A percentile compares a stretch with the other conserved stretches of the same genome.
Evolutionary conservation across 2,329 filamentous ascomycete species (phyloP).

Genomic region (Remersonia thermophila): DNA sequence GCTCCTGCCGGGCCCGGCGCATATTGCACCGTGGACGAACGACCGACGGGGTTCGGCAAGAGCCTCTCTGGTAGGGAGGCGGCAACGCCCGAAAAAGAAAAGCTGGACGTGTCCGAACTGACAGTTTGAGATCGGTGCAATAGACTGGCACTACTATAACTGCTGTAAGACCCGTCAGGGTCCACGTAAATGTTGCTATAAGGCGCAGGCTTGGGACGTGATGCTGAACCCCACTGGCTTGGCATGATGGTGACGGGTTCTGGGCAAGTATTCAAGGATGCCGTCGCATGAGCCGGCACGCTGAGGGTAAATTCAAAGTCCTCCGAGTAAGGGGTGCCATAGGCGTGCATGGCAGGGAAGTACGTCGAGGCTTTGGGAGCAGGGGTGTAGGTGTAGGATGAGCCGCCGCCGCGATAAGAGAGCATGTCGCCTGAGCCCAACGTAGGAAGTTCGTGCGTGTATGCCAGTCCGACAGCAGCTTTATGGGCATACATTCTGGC

Average conservation of each 20-base stretch:
- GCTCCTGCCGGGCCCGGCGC: conserved; percentile 8
- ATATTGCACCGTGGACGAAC: conserved; percentile 20
- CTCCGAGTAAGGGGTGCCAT: conserved; percentile 25
- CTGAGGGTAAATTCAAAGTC: conserved; percentile 16
- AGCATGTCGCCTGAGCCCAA: conserved; percentile 22
- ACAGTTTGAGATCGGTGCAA: conserved; percentile 22
- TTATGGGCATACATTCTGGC: conserved; percentile 20
- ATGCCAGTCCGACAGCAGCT: conserved; percentile 14
- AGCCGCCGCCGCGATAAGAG: conserved; percentile 22
- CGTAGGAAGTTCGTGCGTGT: conserved; percentile 23
- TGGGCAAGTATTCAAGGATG: too few relatives aligned
- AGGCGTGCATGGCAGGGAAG: conserved; percentile 24
- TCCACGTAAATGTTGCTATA: conserved; percentile 25
- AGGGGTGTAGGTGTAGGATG: conserved; percentile 20
- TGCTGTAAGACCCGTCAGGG: conserved; percentile 19
- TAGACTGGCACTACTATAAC: conserved; percentile 22
- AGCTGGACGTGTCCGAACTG: conserved; percentile 24
- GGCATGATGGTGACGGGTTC: conserved; percentile 24
- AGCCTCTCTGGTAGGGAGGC: conserved; percentile 28
- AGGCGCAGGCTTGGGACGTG: conserved; percentile 17
- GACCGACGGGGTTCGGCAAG: conserved; percentile 25
- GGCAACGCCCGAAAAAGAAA: conserved; percentile 30
- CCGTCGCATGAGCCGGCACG: conserved; percentile 23
- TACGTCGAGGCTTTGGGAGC: conserved; percentile 19
- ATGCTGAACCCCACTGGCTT: conserved; percentile 20